These are phyloP conservation scores for Chenopodium formosanum DNA, from an alignment of 148 eudicot genomes.

Conservation along the genomic window DNA sequence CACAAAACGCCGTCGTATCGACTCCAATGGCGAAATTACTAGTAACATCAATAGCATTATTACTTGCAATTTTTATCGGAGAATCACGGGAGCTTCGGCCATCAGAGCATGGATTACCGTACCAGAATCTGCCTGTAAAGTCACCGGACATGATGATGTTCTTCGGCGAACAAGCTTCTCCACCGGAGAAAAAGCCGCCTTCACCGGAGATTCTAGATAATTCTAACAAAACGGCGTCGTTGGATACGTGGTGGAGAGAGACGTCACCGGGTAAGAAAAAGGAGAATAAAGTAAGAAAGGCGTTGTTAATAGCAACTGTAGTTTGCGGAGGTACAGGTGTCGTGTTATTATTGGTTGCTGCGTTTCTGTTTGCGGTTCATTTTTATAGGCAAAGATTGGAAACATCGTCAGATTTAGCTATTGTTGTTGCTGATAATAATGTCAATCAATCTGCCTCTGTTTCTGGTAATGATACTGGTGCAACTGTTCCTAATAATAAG, in stretches of 20 bases:
- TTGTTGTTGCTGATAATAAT: background rate
- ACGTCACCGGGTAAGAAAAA: background rate
- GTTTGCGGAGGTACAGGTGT: constrained; percentile 45
- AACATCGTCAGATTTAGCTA: no score
- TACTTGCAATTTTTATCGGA: background rate
- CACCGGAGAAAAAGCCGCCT: constrained; percentile 16
- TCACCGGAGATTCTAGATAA: constrained; percentile 2
- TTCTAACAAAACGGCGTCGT: background rate
- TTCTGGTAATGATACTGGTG: background rate
- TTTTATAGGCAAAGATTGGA: constrained; percentile 14
- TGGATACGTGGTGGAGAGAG: constrained; percentile 25
- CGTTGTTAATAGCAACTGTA: constrained; percentile 30
- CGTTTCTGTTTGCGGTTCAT: constrained; percentile 24
- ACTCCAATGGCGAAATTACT: background rate
- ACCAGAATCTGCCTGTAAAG: constrained; percentile 22
- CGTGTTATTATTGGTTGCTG: constrained; percentile 30
- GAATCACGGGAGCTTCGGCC: constrained; percentile 41
- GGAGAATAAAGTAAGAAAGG: constrained; percentile 23
- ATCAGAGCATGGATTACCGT: constrained; percentile 36
- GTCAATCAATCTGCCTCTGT: constrained; percentile 13
- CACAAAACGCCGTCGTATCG: background rate
- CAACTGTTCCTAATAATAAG: constrained; percentile 3
- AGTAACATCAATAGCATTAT: background rate
- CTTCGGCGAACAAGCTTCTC: constrained; percentile 21
- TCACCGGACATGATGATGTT: constrained; percentile 29